These are phyloP conservation scores for Curvularia sp. DNA, from an alignment of 2,329 filamentous ascomycete species.

Conservation along the genomic window DNA sequence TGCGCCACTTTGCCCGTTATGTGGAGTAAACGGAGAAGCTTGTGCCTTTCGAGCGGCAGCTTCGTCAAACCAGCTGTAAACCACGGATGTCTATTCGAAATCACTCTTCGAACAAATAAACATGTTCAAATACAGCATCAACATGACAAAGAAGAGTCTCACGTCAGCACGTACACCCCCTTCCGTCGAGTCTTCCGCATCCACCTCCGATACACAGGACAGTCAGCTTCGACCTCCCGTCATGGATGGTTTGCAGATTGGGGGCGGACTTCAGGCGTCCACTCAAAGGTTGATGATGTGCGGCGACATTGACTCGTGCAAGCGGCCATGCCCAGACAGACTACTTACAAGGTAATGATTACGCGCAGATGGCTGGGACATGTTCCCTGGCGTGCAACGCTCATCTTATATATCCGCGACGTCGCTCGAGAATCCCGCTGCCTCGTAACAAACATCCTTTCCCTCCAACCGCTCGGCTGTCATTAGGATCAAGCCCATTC, in stretches of 20 bases:
- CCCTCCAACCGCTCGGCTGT: not conserved
- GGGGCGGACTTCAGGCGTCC: not conserved
- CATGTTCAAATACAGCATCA: too few relatives aligned
- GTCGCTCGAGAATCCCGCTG: not conserved
- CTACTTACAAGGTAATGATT: slow-evolving; percentile 1
- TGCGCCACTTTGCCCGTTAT: not conserved
- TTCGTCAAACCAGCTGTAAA: not conserved
- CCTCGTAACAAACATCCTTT: not conserved
- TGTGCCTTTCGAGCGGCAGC: not conserved
- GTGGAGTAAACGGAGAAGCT: too few relatives aligned
- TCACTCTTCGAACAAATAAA: not conserved
- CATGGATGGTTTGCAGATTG: slow-evolving; percentile 1
- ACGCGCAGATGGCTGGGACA: slow-evolving; percentile 1
- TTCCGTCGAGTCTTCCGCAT: not conserved
- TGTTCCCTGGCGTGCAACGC: not conserved
- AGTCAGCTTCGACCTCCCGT: slow-evolving; percentile 4
- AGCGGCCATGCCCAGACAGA: not conserved
- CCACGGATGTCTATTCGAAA: not conserved
- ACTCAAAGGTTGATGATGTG: not conserved
- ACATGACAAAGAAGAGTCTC: not conserved
- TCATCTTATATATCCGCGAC: not conserved
- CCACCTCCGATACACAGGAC: not conserved
- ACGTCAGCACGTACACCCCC: not conserved
- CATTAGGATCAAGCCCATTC: not conserved
- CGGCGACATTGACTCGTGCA: not conserved